A percentile compares a stretch with the other conserved stretches of the same genome.
These are phyloP conservation scores for Lactarius deliciosus DNA, from an alignment of 768 basidiomycete species.

Conservation along the genomic window DNA sequence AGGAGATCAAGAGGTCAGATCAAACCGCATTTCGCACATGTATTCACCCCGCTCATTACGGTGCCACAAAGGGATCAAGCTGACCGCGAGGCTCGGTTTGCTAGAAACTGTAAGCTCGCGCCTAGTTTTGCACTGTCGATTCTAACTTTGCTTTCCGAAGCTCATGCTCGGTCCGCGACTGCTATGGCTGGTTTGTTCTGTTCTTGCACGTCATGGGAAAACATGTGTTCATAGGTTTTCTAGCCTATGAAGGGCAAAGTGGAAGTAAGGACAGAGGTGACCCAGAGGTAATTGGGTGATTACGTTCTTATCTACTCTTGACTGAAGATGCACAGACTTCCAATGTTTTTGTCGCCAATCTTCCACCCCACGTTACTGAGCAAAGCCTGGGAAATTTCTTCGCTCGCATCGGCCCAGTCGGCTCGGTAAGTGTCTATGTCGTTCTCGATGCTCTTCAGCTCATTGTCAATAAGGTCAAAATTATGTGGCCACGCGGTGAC, in stretches of 20 bases:
- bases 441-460: slow-evolving; percentile 10
- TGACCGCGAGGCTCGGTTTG: slow-evolving; percentile 81
- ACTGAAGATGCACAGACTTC: slow-evolving; percentile 62
- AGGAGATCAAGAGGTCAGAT: slow-evolving; percentile 88
- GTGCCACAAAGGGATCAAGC: slow-evolving; percentile 75
- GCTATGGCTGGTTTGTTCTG: slow-evolving; percentile 75
- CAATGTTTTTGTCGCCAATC: slow-evolving; percentile 93
- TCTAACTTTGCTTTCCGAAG: slow-evolving; percentile 33
- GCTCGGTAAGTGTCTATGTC: slow-evolving; percentile 57
- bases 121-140: neutral
- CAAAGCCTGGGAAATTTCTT: slow-evolving; percentile 86
- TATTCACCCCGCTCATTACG: neutral
- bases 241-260: slow-evolving; percentile 87
- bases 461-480: slow-evolving; percentile 63
- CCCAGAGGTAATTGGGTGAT: slow-evolving; percentile 56
- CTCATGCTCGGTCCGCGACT: slow-evolving; percentile 76
- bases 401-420: slow-evolving; percentile 89
- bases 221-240: slow-evolving; percentile 8
- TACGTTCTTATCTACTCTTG: slow-evolving; percentile 3
- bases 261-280: slow-evolving; percentile 90
- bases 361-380: slow-evolving; percentile 86
- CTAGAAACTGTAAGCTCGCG: slow-evolving; percentile 54
- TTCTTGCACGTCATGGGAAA: neutral
- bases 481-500: slow-evolving; percentile 98
- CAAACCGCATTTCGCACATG: neutral